Conservation (phyloP, 2,329 filamentous ascomycete genomes). For the Trichoderma hamatum region DNA sequence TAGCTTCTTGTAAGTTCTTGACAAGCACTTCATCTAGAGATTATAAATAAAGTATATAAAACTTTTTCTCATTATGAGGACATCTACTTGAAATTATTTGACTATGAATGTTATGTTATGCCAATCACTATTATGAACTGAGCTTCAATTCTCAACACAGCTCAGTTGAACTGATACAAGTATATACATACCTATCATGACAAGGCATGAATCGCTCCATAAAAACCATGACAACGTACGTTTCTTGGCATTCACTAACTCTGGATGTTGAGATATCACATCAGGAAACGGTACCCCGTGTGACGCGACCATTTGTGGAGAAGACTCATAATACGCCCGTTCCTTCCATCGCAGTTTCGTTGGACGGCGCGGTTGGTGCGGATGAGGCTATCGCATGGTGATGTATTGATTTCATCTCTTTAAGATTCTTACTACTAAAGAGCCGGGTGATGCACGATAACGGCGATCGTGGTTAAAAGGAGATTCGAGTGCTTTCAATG, state of each 20-base stretch:
- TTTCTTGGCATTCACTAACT: background rate
- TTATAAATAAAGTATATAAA: background rate
- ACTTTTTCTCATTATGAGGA: background rate
- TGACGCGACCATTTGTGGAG: background rate
- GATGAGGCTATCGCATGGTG: background rate
- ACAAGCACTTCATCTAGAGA: background rate
- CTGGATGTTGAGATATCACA: background rate
- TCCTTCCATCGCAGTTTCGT: background rate
- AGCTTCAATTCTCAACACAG: background rate
- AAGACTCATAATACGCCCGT: background rate
- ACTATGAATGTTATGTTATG: background rate
- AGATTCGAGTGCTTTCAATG: background rate
- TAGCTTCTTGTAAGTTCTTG: background rate
- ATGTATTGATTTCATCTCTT: background rate
- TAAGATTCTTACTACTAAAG: background rate
- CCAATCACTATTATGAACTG: background rate
- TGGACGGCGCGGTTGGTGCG: background rate
- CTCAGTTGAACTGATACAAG: background rate
- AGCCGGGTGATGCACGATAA: background rate
- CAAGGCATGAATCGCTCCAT: background rate
- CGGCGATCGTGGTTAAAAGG: background rate
- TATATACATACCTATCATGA: background rate
- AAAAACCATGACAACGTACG: background rate
- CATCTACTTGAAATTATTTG: background rate
- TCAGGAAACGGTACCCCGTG: background rate